Conservation (phyloP, 768 basidiomycete genomes). For the Phaffia australis region DNA sequence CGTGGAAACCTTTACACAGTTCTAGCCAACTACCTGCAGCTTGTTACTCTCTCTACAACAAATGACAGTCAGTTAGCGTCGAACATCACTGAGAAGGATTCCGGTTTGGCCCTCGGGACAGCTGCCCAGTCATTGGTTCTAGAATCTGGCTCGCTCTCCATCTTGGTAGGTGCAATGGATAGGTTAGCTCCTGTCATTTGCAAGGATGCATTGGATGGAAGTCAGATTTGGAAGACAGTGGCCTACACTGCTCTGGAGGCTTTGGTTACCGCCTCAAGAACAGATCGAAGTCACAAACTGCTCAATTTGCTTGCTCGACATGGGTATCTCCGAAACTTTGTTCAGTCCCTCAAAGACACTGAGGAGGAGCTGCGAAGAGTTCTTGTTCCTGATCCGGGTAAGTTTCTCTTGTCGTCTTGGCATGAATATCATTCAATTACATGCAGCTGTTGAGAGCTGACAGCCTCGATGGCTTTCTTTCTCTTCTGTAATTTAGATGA, state of each 20-base stretch:
- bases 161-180: constrained; percentile 61
- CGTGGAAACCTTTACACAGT: constrained; percentile 92
- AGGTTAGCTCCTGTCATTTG: constrained; percentile 60
- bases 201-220: constrained; percentile 86
- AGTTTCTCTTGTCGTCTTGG: constrained; percentile 28
- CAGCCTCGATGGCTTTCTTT: neutral
- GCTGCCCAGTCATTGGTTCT: constrained; percentile 46
- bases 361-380: constrained; percentile 64
- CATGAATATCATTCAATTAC: neutral
- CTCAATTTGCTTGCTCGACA: constrained; percentile 52
- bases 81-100: neutral
- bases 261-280: constrained; percentile 53
- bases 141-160: constrained; percentile 52
- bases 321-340: constrained; percentile 71
- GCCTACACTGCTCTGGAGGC: constrained; percentile 84
- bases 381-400: constrained; percentile 82
- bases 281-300: constrained; percentile 41
- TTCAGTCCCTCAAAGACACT: constrained; percentile 69
- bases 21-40: constrained; percentile 76
- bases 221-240: constrained; percentile 93
- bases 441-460: constrained; percentile 7
- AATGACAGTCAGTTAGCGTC: constrained; percentile 16
- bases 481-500: no score
- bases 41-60: constrained; percentile 41
- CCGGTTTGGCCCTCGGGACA: constrained; percentile 29